Evolutionary conservation across 2,329 filamentous ascomycete genomes (phyloP).

Genomic region (Sporothrix sp.): DNA sequence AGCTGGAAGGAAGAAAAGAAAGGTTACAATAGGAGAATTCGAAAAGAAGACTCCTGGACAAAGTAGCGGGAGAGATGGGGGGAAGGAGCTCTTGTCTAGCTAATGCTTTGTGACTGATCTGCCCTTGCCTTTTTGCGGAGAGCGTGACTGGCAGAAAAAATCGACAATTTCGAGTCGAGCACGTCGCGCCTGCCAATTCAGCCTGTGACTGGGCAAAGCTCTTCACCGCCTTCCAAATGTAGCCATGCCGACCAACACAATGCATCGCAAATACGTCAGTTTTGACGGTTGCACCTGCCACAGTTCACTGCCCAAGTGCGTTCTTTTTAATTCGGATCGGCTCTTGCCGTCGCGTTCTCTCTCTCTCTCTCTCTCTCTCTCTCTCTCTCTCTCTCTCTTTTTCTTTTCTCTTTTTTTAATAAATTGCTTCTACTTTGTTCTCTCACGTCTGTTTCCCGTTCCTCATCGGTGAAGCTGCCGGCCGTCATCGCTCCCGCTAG

Average conservation of each 20-base stretch:
- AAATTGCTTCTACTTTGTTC: too few relatives aligned
- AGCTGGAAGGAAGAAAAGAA: neutral
- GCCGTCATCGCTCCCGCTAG: conserved; percentile 3
- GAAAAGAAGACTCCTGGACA: neutral
- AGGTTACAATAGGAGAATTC: neutral
- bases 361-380: neutral
- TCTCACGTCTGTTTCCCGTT: too few relatives aligned
- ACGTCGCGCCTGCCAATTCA: too few relatives aligned
- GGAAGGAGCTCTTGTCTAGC: neutral
- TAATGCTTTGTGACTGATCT: neutral
- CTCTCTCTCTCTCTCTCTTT: neutral
- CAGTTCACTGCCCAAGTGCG: too few relatives aligned
- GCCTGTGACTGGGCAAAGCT: too few relatives aligned
- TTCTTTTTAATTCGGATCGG: neutral
- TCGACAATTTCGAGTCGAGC: neutral
- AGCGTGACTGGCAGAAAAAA: conserved; percentile 4
- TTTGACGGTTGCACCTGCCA: too few relatives aligned
- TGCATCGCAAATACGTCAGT: too few relatives aligned
- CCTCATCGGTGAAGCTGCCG: too few relatives aligned
- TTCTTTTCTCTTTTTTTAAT: neutral
- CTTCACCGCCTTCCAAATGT: neutral
- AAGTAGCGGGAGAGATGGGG: neutral
- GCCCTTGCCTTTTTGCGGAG: neutral
- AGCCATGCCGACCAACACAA: too few relatives aligned
- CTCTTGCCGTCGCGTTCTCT: neutral